Conservation (phyloP, 2,329 filamentous ascomycete genomes). For the Botrytis galanthina region DNA sequence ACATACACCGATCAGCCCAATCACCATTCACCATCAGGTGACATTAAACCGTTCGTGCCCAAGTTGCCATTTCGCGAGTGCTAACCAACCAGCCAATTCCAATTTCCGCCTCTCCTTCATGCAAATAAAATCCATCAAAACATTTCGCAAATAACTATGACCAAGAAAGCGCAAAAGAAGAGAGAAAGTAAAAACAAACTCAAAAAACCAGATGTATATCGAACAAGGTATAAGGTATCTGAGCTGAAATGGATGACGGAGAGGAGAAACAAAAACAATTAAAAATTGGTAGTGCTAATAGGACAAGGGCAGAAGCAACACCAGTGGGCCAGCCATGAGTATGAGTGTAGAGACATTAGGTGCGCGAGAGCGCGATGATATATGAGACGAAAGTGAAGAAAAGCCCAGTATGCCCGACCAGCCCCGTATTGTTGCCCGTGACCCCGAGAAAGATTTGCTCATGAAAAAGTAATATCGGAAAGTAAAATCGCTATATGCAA, state of each 20-base stretch:
- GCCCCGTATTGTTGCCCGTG: constrained; percentile 47
- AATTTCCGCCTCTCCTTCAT: constrained; percentile 19
- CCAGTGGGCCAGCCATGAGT: constrained; percentile 39
- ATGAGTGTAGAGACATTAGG: constrained; percentile 35
- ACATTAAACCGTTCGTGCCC: constrained; percentile 20
- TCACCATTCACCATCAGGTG: constrained; percentile 17
- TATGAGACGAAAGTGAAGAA: constrained; percentile 29
- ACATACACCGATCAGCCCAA: constrained; percentile 22
- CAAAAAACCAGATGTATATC: constrained; percentile 45
- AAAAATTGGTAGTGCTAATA: constrained; percentile 32
- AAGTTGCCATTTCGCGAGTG: constrained; percentile 17
- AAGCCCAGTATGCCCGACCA: constrained; percentile 39
- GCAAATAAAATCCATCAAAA: constrained; percentile 25
- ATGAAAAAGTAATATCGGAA: constrained; percentile 24
- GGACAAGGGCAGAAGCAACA: constrained; percentile 39
- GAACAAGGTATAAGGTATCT: constrained; percentile 66
- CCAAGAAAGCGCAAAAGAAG: not conserved
- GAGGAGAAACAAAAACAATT: constrained; percentile 35
- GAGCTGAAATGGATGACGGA: constrained; percentile 37
- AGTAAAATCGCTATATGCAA: constrained; percentile 37
- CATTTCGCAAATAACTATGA: constrained; percentile 23
- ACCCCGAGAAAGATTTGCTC: constrained; percentile 39
- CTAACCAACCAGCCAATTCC: constrained; percentile 13
- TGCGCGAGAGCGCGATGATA: constrained; percentile 28
- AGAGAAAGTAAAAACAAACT: constrained; percentile 20